A percentile compares a stretch with the other conserved stretches of the same genome.
These are phyloP conservation scores for Yarrowia porcina DNA, from an alignment of 805 yeast genomes.

Conservation along the genomic window DNA sequence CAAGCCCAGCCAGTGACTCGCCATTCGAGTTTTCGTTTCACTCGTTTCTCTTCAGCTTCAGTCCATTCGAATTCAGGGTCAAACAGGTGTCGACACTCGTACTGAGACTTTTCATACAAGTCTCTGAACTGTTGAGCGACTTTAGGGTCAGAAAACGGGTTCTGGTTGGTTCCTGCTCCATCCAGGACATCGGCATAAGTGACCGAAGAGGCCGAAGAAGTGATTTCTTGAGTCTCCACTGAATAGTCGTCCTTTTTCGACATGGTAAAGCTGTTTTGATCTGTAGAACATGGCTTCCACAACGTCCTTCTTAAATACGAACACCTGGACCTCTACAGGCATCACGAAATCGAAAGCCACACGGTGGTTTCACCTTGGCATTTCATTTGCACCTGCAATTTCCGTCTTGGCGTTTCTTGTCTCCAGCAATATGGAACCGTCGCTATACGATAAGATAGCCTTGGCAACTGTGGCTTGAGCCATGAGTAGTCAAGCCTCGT, in stretches of 20 bases:
- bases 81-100: constrained; percentile 54
- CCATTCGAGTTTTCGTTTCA: constrained; percentile 53
- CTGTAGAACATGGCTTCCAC: neutral
- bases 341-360: constrained; percentile 2
- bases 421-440: neutral
- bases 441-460: neutral
- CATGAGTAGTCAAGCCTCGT: neutral
- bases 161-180: neutral
- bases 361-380: neutral
- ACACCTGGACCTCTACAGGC: too few relatives aligned
- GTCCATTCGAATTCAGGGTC: constrained; percentile 62
- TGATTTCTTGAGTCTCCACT: neutral
- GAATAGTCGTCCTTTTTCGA: neutral
- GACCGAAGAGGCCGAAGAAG: neutral
- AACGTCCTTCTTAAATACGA: neutral
- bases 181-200: neutral
- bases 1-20: constrained; percentile 57
- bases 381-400: neutral
- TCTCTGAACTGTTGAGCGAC: constrained; percentile 47
- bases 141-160: constrained; percentile 44
- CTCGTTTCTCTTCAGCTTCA: constrained; percentile 47
- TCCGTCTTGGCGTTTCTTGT: neutral
- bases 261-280: neutral
- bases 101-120: constrained; percentile 48
- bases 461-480: neutral